Evolutionary conservation across 768 basidiomycete species (phyloP), one percentile per base, ranked within the genome.

Genomic region (Suillus fuscotomentosus): DNA sequence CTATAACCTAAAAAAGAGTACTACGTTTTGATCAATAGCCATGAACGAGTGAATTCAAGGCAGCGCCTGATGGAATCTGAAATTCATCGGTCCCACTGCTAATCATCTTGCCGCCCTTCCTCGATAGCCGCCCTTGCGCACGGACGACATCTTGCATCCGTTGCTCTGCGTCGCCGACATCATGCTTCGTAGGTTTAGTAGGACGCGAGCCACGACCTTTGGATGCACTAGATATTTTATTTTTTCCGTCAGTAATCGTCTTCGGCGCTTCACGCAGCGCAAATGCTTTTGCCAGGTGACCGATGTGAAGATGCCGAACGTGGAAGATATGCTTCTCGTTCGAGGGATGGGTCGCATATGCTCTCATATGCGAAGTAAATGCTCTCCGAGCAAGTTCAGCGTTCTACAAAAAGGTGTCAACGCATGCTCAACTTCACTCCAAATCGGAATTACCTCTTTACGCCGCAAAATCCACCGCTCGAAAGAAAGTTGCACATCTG

Each of bases 321-420:
- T 99, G 96, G 81, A 99, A 99, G 60, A 99, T 93, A 68, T 94
- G 89, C 72, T 99, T 99, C 76, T 99, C 97, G 65, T 89, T 88
- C 17, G 91, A 85, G 0, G 97, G 96, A 78, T 99, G 97, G 0
- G 97, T 99, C 38, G 97, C 91, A 76, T 99, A 99, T 0, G 97
- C 97, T 61, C 97, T 86, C 81, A 98, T 88, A 75, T 97, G 95
- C 0, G 97, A 97, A 42, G 87, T 81, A 79, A 90, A 99, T 0
- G 95, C 97, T 69, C 84, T 90, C 36, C 93, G 86, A 20, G 97
- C 95, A 17, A 89, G 73, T 15, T 82, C 81, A 14, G 87, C 81
- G 71, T 96, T 89, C 97, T 99, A 65, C 2, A 48, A 20, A 22
- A n/a, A 11, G 7, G 36, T 2, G 50, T 68, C 60, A 67, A 59